A percentile compares a stretch with the other conserved stretches of the same genome.
These are phyloP conservation scores for Hypoxylon cercidicola DNA, from an alignment of 495 filamentous ascomycete genomes.

Conservation along the genomic window DNA sequence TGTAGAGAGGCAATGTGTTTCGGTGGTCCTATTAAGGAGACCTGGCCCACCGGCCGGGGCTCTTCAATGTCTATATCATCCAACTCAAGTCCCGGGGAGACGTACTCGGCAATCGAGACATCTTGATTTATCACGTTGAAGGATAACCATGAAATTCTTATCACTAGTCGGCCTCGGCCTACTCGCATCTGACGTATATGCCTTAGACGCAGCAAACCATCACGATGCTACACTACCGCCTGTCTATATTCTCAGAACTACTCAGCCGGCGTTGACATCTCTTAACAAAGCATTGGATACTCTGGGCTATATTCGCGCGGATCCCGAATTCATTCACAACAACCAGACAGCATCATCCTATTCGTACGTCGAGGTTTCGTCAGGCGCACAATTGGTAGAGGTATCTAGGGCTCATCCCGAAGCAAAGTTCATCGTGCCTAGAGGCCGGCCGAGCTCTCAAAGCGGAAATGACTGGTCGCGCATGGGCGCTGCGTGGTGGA, in stretches of 20 bases:
- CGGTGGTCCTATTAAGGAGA: too few relatives aligned
- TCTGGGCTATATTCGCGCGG: slow-evolving; percentile 37
- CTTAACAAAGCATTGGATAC: slow-evolving; percentile 40
- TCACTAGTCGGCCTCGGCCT: slow-evolving; percentile 10
- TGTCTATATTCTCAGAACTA: slow-evolving; percentile 40
- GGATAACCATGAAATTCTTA: slow-evolving; percentile 7
- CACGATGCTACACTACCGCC: slow-evolving; percentile 15
- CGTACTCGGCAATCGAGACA: neutral
- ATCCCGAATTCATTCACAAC: neutral
- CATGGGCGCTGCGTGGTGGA: neutral
- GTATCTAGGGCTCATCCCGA: slow-evolving; percentile 29
- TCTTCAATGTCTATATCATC: too few relatives aligned
- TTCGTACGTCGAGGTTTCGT: slow-evolving; percentile 39
- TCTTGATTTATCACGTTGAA: neutral
- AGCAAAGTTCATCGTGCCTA: slow-evolving; percentile 41
- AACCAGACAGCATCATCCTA: slow-evolving; percentile 6
- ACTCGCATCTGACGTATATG: slow-evolving; percentile 10
- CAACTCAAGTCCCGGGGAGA: too few relatives aligned
- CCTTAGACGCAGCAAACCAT: neutral
- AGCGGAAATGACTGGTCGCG: neutral
- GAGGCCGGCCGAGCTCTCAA: neutral
- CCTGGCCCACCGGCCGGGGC: too few relatives aligned
- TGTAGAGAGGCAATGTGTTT: too few relatives aligned
- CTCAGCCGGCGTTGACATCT: slow-evolving; percentile 25
- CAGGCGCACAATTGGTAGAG: slow-evolving; percentile 25